A percentile compares a stretch with the other conserved stretches of the same genome.
These are phyloP conservation scores for Diospyros kaki DNA, from an alignment of 148 eudicot species.

Conservation along the genomic window DNA sequence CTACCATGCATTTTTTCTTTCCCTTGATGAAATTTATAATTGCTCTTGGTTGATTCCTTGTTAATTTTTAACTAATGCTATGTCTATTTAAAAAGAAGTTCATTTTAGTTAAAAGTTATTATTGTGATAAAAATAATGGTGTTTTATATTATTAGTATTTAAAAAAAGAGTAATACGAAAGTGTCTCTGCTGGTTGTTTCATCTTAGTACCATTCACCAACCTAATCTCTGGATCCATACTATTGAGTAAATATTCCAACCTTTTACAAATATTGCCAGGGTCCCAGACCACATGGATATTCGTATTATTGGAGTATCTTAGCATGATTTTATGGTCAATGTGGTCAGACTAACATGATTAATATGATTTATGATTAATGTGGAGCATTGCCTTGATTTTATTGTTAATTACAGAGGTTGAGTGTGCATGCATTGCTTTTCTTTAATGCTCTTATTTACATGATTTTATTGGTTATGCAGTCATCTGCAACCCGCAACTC, in stretches of 20 bases:
- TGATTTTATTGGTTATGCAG: constrained; percentile 24
- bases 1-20: background rate
- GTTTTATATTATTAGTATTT: background rate
- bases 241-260: too few relatives aligned
- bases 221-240: too few relatives aligned
- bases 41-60: too few relatives aligned
- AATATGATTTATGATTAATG: constrained; percentile 10
- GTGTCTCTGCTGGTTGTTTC: too few relatives aligned
- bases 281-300: background rate
- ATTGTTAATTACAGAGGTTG: too few relatives aligned
- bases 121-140: background rate
- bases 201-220: too few relatives aligned
- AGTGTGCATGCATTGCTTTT: too few relatives aligned
- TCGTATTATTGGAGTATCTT: background rate
- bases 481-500: constrained; percentile 79
- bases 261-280: too few relatives aligned
- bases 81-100: background rate
- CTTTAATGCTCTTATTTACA: too few relatives aligned
- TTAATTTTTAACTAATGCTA: background rate
- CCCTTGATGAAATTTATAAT: background rate
- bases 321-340: background rate
- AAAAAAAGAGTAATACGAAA: too few relatives aligned
- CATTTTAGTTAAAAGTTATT: background rate
- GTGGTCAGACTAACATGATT: background rate
- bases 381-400: too few relatives aligned